phyloP scores from a whole-genome alignment of 139 green algal genomes.

The Desmodesmus armatus region DNA sequence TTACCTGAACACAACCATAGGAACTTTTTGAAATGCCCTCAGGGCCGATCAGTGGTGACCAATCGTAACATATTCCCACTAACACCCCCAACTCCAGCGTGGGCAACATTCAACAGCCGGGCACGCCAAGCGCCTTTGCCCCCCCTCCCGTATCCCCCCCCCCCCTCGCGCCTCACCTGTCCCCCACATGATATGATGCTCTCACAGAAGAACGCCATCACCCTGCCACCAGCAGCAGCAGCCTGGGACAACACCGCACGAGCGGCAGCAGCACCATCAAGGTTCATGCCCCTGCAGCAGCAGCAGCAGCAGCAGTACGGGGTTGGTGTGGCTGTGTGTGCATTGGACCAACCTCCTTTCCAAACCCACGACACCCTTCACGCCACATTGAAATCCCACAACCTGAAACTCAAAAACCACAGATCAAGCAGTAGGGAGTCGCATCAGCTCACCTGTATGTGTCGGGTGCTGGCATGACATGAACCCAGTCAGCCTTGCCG shows the following conservation, averaged over 20 bases:
- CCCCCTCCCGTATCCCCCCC: not conserved
- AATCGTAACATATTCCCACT: no score
- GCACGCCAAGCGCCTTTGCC: no score
- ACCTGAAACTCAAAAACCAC: slow-evolving; percentile 9
- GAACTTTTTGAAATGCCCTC: no score
- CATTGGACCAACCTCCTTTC: no score
- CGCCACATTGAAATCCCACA: not conserved
- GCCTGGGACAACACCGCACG: slow-evolving; percentile 62
- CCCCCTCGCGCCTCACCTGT: slow-evolving; percentile 55
- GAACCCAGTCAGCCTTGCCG: slow-evolving; percentile 55
- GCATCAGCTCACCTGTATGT: slow-evolving; percentile 53
- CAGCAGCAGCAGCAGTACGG: not conserved
- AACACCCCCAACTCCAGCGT: no score
- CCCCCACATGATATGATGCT: slow-evolving; percentile 75
- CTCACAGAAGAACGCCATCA: slow-evolving; percentile 74
- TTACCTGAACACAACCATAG: no score
- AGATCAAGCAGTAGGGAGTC: not conserved
- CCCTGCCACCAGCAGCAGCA: slow-evolving; percentile 54
- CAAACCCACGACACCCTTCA: no score
- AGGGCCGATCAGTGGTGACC: no score
- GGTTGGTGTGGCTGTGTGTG: no score
- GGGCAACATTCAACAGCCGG: no score
- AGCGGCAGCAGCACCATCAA: slow-evolving; percentile 66
- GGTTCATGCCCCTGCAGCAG: slow-evolving; percentile 58
- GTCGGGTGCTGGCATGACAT: slow-evolving; percentile 74